Conservation (phyloP, 2,329 filamentous ascomycete genomes). For the Talaromyces albobiverticillius region DNA sequence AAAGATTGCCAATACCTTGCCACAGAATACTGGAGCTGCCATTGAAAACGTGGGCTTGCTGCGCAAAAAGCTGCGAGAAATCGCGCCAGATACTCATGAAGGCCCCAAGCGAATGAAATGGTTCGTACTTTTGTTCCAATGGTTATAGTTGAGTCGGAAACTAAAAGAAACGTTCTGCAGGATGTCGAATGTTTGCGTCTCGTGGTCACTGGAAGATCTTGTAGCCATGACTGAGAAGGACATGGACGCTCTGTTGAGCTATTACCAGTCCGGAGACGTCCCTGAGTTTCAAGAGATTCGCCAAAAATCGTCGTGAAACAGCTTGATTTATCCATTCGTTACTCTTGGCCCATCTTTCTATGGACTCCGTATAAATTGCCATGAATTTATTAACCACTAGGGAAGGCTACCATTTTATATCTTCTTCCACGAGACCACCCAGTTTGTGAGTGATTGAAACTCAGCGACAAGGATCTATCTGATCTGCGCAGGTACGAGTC, state of each 20-base stretch:
- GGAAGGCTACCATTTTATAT: background rate
- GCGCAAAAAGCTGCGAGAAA: constrained; percentile 71
- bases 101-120: constrained; percentile 88
- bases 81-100: constrained; percentile 70
- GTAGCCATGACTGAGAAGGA: constrained; percentile 77
- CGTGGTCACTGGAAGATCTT: constrained; percentile 80
- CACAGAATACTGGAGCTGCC: constrained; percentile 76
- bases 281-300: constrained; percentile 37
- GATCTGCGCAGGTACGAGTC: background rate
- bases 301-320: background rate
- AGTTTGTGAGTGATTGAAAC: no score
- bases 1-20: constrained; percentile 74
- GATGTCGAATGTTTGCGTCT: constrained; percentile 91
- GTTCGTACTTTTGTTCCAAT: constrained; percentile 40
- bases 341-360: background rate
- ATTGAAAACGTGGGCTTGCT: constrained; percentile 81
- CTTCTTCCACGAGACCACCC: background rate
- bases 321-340: background rate
- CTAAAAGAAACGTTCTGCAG: constrained; percentile 44
- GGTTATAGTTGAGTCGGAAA: constrained; percentile 2
- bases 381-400: background rate
- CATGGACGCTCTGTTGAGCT: constrained; percentile 78
- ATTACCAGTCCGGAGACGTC: constrained; percentile 54
- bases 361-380: background rate
- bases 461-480: background rate